Base-by-base conservation (phyloP, 441 rosid genomes). In the Jatropha podagrica region DNA sequence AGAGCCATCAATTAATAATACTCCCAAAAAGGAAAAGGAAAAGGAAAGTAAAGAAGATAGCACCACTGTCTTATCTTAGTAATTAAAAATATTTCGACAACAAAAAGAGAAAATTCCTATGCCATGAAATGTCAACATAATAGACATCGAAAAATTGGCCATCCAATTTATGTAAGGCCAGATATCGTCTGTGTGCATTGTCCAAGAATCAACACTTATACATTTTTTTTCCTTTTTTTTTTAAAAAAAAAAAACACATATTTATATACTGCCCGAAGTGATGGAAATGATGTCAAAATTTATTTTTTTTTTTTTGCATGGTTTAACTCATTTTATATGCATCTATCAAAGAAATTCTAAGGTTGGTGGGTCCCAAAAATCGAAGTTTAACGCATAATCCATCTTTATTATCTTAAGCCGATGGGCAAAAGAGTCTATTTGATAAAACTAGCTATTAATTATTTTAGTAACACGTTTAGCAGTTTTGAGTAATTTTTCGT, bases 61-160 rank as follows among this genome's bases (percentile, higher is more conserved):
- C 63, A 74, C 52, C 4, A 11, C 37, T 40, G 7, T 27, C 64
- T 60, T 60, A 26, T 60, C 64, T 27, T 60, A 60, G 9, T 32
- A 17, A 41, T 8, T 55, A 32, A 49, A 49, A 49, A 51, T 75
- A 11, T 62, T 77, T 48, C 2, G 15, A 10, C 38, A 18, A 56
- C 3, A 7, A 13, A 65, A 7, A 23, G 10, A 67, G 60, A 7
- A n/a, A 13, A 72, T 6, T 18, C 44, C 26, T 4, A 73, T 72
- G 72, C 12, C 78, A 61, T 18, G 37, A 77, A 76, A 80, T 85
- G 86, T 77, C 88, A 78, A 81, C 80, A 81, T 71, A 62, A 61
- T 60, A 38, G 32, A 52, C 75, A 73, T 72, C 68, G 68, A 69
- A 80, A 55, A 80, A 55, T 27, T 78, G 84, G 77, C 84, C 81